These are phyloP conservation scores for Peribolospora kevripleyi DNA, from an alignment of 768 basidiomycete genomes.

Conservation along the genomic window DNA sequence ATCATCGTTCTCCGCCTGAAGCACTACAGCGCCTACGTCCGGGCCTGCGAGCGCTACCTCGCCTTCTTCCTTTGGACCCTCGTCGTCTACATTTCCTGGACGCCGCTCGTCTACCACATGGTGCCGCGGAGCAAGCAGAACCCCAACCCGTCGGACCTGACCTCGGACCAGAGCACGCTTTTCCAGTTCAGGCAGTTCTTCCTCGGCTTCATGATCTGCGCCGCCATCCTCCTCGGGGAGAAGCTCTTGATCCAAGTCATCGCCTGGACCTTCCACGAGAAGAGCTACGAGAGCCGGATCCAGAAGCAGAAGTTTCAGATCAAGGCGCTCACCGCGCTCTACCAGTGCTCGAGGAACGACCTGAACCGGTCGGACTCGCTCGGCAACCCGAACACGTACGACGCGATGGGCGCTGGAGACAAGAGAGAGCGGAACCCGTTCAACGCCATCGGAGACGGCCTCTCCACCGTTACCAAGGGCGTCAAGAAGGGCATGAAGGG, in stretches of 20 bases:
- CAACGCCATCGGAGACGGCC: constrained; percentile 40
- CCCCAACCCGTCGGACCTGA: constrained; percentile 2
- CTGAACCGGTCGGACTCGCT: constrained; percentile 44
- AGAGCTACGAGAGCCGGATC: constrained; percentile 40
- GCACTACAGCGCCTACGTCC: constrained; percentile 57
- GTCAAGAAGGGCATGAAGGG: constrained; percentile 21
- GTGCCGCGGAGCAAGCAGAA: constrained; percentile 16
- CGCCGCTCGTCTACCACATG: constrained; percentile 33
- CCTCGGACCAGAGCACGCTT: constrained; percentile 22
- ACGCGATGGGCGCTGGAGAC: constrained; percentile 20
- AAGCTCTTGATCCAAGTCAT: constrained; percentile 59
- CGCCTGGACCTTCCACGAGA: constrained; percentile 23
- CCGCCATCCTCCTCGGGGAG: constrained; percentile 46
- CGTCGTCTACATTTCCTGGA: constrained; percentile 43
- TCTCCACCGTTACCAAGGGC: constrained; percentile 26
- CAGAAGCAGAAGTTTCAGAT: constrained; percentile 59
- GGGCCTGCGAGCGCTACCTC: constrained; percentile 35
- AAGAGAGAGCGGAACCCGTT: constrained; percentile 29
- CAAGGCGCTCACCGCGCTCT: constrained; percentile 42
- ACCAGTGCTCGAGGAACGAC: constrained; percentile 45
- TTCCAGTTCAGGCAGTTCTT: constrained; percentile 38
- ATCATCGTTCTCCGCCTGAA: constrained; percentile 43
- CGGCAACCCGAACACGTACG: constrained; percentile 17
- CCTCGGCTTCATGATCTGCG: constrained; percentile 46
- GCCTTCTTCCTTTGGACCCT: constrained; percentile 38